Percentiles rank a stretch among this genome's conserved stretches.
These are phyloP conservation scores for Vitis hybrid DNA, from an alignment of 177 flowering plant genomes.

Conservation along the genomic window DNA sequence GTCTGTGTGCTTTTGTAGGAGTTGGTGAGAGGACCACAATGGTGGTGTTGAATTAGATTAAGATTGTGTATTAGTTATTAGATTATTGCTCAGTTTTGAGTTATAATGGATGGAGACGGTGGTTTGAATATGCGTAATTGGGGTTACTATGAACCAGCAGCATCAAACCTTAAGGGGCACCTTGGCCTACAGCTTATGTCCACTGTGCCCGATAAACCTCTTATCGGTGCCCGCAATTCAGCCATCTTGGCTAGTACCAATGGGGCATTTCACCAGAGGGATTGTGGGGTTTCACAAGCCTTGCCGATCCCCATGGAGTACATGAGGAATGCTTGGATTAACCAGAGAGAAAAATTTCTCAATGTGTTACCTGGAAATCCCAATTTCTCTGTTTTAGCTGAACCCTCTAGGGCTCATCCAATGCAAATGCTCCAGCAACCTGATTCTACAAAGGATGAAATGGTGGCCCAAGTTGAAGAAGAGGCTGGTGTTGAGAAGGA, in stretches of 20 bases:
- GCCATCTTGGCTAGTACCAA: too few species aligned
- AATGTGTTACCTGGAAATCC: slow-evolving; percentile 11
- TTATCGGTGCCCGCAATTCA: slow-evolving; percentile 5
- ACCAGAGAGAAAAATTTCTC: slow-evolving; percentile 17
- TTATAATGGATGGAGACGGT: slow-evolving; percentile 2
- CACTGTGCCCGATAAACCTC: slow-evolving; percentile 1
- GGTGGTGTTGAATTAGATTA: too few species aligned
- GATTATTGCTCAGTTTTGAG: too few species aligned
- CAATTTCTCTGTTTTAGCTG: slow-evolving; percentile 6
- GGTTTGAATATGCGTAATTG: slow-evolving; percentile 14
- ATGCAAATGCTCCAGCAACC: slow-evolving; percentile 15
- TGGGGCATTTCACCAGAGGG: slow-evolving; percentile 11
- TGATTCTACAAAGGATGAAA: slow-evolving; percentile 8
- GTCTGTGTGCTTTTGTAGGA: too few species aligned
- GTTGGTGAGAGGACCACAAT: too few species aligned
- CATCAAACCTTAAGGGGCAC: slow-evolving; percentile 15
- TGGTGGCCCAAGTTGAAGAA: not conserved
- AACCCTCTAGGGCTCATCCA: slow-evolving; percentile 11
- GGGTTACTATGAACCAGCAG: slow-evolving; percentile 17
- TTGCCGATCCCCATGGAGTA: slow-evolving; percentile 9
- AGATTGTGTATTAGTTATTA: too few species aligned
- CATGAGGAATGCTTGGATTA: slow-evolving; percentile 18
- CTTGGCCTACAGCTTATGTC: slow-evolving; percentile 22
- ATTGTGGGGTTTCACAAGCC: slow-evolving; percentile 11
- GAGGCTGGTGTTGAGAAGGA: slow-evolving; percentile 12